Evolutionary conservation across 306 rosid species (phyloP).

Genomic region (Hippophae gyantsensis): DNA sequence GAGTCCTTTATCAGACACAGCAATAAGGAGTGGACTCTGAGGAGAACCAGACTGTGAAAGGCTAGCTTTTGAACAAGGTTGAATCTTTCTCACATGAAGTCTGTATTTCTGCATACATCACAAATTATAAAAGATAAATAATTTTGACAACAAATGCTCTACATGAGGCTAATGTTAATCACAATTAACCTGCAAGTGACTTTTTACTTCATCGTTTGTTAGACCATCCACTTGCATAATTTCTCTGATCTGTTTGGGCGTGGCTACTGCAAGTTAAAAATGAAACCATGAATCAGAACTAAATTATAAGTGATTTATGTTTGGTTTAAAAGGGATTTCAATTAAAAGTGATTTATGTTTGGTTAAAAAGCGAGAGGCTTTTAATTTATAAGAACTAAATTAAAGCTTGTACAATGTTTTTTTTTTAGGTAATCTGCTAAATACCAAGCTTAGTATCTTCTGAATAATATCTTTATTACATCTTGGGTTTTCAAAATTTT

Average conservation of each 20-base stretch:
- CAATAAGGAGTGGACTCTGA: conserved; percentile 47
- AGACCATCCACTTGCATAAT: conserved; percentile 78
- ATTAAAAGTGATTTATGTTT: too few relatives aligned
- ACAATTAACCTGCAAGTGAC: conserved; percentile 72
- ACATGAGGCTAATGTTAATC: not conserved
- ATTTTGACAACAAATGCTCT: not conserved
- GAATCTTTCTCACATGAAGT: conserved; percentile 60
- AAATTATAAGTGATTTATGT: too few relatives aligned
- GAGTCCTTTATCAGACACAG: conserved; percentile 43
- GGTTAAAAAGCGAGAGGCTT: too few relatives aligned
- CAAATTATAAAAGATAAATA: not conserved
- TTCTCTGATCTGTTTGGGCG: conserved; percentile 94
- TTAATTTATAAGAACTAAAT: too few relatives aligned
- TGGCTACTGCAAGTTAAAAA: conserved; percentile 48
- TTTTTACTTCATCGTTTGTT: conserved; percentile 93
- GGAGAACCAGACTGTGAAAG: conserved; percentile 54
- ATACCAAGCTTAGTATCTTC: not conserved
- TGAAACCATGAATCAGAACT: too few relatives aligned
- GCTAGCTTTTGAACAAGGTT: conserved; percentile 36
- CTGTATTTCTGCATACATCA: conserved; percentile 65
- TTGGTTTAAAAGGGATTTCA: too few relatives aligned
- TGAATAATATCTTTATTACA: not conserved
- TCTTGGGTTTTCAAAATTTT: too few relatives aligned
- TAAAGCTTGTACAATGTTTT: too few relatives aligned
- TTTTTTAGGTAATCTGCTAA: not conserved